Conservation (phyloP, 164 flowering plant species). For the Aristolochia contorta region DNA sequence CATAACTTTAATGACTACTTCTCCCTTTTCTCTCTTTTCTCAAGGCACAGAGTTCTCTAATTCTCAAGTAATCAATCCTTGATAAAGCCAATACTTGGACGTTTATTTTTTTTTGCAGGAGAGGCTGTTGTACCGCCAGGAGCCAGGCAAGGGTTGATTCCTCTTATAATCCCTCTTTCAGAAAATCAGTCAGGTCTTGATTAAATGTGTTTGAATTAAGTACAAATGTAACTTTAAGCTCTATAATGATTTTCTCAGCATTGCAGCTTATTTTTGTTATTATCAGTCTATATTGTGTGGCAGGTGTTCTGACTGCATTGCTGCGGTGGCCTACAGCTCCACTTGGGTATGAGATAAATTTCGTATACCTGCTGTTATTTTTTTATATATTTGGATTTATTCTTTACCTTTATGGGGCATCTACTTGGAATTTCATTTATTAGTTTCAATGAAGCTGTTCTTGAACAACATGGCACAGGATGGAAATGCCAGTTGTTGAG, state of each 20-base stretch:
- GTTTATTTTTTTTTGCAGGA: conserved; percentile 32
- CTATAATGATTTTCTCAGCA: too few species aligned
- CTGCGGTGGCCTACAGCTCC: conserved; percentile 96
- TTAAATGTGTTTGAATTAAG: neutral
- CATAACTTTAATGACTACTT: too few species aligned
- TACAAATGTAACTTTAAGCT: too few species aligned
- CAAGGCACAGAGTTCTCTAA: neutral
- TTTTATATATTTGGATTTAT: neutral
- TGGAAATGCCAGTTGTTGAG: conserved; percentile 97
- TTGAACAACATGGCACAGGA: conserved; percentile 31
- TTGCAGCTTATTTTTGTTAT: neutral
- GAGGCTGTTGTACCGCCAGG: conserved; percentile 66
- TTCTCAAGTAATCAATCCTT: neutral
- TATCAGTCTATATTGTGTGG: neutral
- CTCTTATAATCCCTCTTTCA: conserved; percentile 69
- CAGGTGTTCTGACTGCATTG: conserved; percentile 69
- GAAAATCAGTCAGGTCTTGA: conserved; percentile 49
- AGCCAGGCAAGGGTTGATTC: conserved; percentile 57
- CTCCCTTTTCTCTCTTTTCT: too few species aligned
- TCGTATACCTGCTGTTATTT: neutral
- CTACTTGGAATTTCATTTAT: neutral
- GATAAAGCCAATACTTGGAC: neutral
- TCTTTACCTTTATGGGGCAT: neutral
- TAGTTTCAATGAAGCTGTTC: neutral
- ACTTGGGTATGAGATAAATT: conserved; percentile 38